These are phyloP conservation scores for Macrolepiota dolichaula DNA, from an alignment of 768 basidiomycete species.

Conservation along the genomic window DNA sequence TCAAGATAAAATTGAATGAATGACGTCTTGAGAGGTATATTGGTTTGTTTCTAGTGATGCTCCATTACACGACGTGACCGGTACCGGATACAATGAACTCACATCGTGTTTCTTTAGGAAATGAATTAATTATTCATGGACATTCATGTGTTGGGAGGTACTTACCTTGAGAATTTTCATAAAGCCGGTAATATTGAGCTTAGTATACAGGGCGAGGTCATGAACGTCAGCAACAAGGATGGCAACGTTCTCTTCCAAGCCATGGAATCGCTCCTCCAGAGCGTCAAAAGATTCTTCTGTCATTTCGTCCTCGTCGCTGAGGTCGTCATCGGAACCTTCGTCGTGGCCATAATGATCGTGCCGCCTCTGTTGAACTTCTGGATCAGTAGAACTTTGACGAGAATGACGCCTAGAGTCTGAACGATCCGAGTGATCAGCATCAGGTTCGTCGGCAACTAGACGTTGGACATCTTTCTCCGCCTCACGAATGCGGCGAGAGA, in stretches of 20 bases:
- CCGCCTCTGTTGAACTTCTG: conserved; percentile 52
- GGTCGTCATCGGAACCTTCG: conserved; percentile 67
- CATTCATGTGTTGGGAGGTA: conserved; percentile 2
- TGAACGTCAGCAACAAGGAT: conserved; percentile 91
- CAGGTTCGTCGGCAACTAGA: conserved; percentile 60
- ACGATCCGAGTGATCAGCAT: conserved; percentile 2
- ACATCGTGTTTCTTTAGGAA: conserved; percentile 86
- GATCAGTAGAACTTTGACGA: conserved; percentile 34
- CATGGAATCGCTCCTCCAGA: conserved; percentile 82
- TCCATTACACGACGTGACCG: background rate
- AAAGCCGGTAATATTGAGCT: conserved; percentile 97
- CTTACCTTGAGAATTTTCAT: conserved; percentile 94
- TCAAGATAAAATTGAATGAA: conserved; percentile 93
- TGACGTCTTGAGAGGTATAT: conserved; percentile 71
- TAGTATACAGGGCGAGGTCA: conserved; percentile 88
- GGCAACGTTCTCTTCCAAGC: conserved; percentile 91
- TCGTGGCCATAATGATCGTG: conserved; percentile 47
- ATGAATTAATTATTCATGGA: background rate
- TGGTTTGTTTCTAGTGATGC: conserved; percentile 83
- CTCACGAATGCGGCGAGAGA: conserved; percentile 74
- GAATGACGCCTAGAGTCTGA: conserved; percentile 16
- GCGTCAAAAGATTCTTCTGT: conserved; percentile 62
- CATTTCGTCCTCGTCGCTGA: conserved; percentile 31
- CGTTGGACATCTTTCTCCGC: conserved; percentile 80
- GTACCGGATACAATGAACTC: conserved; percentile 17